Percentiles rank a stretch among this genome's conserved stretches.
These are phyloP conservation scores for Marasmius oreades DNA, from an alignment of 1,284 basidiomycete species.

Conservation along the genomic window DNA sequence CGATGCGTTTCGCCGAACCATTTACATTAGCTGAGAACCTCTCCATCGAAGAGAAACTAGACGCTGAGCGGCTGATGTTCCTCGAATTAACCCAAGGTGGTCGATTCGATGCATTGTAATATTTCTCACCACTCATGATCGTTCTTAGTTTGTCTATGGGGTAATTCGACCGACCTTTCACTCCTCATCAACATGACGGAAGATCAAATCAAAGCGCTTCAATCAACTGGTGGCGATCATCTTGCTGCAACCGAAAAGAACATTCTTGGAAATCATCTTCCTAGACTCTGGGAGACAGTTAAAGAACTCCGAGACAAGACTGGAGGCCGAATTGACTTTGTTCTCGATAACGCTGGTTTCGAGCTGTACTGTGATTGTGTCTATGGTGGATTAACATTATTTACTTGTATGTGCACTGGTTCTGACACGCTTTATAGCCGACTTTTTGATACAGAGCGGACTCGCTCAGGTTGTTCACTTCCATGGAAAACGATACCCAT, in stretches of 20 bases:
- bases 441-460: conserved; percentile 90
- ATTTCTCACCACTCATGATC: conserved; percentile 12
- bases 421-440: conserved; percentile 44
- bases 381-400: conserved; percentile 65
- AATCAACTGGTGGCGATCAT: conserved; percentile 94
- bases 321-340: conserved; percentile 84
- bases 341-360: conserved; percentile 89
- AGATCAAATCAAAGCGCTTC: conserved; percentile 97
- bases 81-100: conserved; percentile 86
- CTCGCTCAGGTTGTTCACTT: conserved; percentile 85
- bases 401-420: background rate
- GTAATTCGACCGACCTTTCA: conserved; percentile 95
- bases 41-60: conserved; percentile 56
- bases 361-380: conserved; percentile 97
- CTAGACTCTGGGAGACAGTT: conserved; percentile 80
- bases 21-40: conserved; percentile 62
- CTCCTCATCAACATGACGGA: conserved; percentile 98
- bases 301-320: conserved; percentile 66
- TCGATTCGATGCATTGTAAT: conserved; percentile 15
- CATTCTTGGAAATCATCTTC: conserved; percentile 84
- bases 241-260: conserved; percentile 97
- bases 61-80: conserved; percentile 90
- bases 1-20: conserved; percentile 88
- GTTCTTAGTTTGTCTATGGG: conserved; percentile 82
- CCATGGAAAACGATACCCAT: conserved; percentile 88